A percentile compares a stretch with the other conserved stretches of the same genome.
phyloP scores from a whole-genome alignment of 202 grass and related monocot species.

The Cymbopogon flexuosus region DNA sequence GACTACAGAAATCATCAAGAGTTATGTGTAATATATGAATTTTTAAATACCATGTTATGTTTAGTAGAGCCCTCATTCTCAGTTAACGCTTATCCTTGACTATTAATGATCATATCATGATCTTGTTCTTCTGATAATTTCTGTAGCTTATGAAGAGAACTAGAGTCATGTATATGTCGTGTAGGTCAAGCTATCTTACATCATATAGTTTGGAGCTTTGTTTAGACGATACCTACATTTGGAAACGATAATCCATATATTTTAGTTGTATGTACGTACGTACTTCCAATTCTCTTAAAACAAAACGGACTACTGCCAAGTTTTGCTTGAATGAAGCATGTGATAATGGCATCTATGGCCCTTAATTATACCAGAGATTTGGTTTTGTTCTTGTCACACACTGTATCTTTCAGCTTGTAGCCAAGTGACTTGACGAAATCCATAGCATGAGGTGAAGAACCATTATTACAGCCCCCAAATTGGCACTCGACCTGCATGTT shows the following conservation, averaged over 20 bases:
- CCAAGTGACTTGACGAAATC: not conserved
- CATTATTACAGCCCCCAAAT: not conserved
- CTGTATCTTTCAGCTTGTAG: not conserved
- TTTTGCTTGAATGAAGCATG: constrained; percentile 25
- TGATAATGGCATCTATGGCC: constrained; percentile 15
- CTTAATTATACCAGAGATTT: not conserved
- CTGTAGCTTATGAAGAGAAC: too few relatives aligned
- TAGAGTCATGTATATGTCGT: not conserved
- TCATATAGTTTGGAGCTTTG: not conserved
- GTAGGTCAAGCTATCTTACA: not conserved
- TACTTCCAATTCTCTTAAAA: not conserved
- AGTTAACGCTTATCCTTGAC: not conserved
- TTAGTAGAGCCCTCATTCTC: not conserved
- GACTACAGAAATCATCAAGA: not conserved
- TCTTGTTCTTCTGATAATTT: not conserved
- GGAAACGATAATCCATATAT: not conserved
- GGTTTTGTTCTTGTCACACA: not conserved
- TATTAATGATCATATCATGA: not conserved
- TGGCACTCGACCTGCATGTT: not conserved
- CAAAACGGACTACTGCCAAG: not conserved
- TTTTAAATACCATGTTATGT: not conserved
- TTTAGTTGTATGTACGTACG: not conserved
- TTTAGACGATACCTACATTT: not conserved
- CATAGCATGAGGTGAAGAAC: not conserved
- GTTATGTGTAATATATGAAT: not conserved